These are phyloP conservation scores for Blastocrithidia nonstop DNA, from an alignment of 208 protist genomes.

Conservation along the genomic window DNA sequence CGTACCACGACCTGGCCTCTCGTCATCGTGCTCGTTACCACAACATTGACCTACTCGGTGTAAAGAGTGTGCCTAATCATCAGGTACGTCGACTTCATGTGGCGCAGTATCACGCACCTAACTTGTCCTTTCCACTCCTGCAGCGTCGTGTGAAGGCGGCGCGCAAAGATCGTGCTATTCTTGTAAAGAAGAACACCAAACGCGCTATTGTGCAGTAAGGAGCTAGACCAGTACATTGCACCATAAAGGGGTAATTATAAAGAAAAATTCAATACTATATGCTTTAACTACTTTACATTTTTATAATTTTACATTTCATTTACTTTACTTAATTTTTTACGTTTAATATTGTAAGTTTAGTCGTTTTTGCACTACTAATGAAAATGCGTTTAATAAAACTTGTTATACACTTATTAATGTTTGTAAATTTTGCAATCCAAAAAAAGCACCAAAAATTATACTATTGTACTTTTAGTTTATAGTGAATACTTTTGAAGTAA, in stretches of 20 bases:
- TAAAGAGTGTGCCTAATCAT: constrained; percentile 79
- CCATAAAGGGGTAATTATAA: not conserved
- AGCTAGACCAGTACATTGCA: not conserved
- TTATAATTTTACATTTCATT: not conserved
- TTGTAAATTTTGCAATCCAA: no score
- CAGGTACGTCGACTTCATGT: constrained; percentile 72
- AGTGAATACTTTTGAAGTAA: no score
- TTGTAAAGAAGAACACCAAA: constrained; percentile 76
- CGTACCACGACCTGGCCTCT: constrained; percentile 96
- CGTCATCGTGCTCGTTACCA: constrained; percentile 90
- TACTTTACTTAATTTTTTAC: not conserved
- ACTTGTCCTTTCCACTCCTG: constrained; percentile 94
- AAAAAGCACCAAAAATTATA: no score
- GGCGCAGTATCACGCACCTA: constrained; percentile 84
- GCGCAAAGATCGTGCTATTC: constrained; percentile 68
- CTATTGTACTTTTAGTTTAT: no score
- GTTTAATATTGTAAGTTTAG: no score
- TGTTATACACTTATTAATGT: no score
- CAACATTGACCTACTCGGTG: constrained; percentile 94
- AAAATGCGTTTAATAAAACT: no score
- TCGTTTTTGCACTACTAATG: no score
- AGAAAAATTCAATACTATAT: no score
- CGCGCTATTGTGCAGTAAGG: constrained; percentile 65
- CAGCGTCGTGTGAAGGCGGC: constrained; percentile 66
- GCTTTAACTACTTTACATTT: no score